Conservation (phyloP, 768 basidiomycete genomes). For the Roridomyces roridus region DNA sequence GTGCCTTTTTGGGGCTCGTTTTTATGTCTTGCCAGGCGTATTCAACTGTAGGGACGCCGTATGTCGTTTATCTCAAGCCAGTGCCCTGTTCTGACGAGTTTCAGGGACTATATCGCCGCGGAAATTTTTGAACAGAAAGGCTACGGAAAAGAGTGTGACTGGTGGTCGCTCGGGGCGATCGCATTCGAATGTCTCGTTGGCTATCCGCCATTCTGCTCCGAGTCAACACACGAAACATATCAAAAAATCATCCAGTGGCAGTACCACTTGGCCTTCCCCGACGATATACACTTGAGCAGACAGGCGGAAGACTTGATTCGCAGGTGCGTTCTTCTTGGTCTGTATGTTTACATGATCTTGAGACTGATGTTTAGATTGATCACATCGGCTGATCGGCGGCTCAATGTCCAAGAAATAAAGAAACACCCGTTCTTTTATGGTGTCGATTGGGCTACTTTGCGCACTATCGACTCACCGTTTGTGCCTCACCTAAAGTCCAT, state of each 20-base stretch:
- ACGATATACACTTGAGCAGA: slow-evolving; percentile 89
- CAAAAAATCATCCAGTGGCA: slow-evolving; percentile 98
- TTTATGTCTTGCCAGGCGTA: slow-evolving; percentile 68
- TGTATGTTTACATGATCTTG: too few species aligned
- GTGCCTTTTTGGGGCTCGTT: not conserved
- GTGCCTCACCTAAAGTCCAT: slow-evolving; percentile 91
- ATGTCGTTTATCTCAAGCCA: too few species aligned
- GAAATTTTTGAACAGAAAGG: slow-evolving; percentile 97
- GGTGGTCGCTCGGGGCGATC: slow-evolving; percentile 99
- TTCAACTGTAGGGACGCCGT: slow-evolving; percentile 96
- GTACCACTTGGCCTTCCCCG: slow-evolving; percentile 85
- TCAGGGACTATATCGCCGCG: slow-evolving; percentile 96
- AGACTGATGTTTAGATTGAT: slow-evolving; percentile 70
- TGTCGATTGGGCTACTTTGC: slow-evolving; percentile 90
- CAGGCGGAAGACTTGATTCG: slow-evolving; percentile 92
- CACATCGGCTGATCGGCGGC: slow-evolving; percentile 79
- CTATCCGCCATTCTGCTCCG: slow-evolving; percentile 87
- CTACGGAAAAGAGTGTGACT: slow-evolving; percentile 98
- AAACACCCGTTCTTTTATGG: slow-evolving; percentile 93
- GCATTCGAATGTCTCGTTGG: slow-evolving; percentile 99
- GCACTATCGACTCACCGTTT: slow-evolving; percentile 92
- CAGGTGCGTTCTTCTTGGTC: slow-evolving; percentile 53
- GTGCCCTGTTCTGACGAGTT: too few species aligned
- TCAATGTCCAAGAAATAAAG: slow-evolving; percentile 88
- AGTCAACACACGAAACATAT: slow-evolving; percentile 97